phyloP scores from a whole-genome alignment of 78 protist species.

The Andalucia godoyi region DNA sequence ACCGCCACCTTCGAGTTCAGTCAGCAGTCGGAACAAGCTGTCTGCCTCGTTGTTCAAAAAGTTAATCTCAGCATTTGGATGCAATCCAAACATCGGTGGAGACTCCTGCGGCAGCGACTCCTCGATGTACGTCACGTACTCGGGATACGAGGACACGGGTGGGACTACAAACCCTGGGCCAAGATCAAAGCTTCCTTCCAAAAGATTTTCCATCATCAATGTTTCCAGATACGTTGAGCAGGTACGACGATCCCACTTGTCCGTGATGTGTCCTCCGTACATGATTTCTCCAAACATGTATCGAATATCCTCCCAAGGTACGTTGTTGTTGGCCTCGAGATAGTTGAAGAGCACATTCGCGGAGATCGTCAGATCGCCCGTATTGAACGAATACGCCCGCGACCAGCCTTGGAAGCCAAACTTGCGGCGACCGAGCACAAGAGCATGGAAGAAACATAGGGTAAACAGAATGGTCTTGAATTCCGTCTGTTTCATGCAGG shows the following conservation, averaged over 20 bases:
- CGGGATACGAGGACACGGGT: conserved; percentile 5
- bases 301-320: conserved; percentile 84
- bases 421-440: conserved; percentile 75
- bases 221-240: conserved; percentile 46
- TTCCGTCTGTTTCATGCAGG: conserved; percentile 39
- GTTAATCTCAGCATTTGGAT: conserved; percentile 78
- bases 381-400: conserved; percentile 67
- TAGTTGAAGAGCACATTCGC: conserved; percentile 56
- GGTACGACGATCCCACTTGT: conserved; percentile 71
- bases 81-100: conserved; percentile 72
- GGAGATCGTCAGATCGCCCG: conserved; percentile 67
- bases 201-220: conserved; percentile 32
- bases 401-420: conserved; percentile 87
- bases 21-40: conserved; percentile 35
- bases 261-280: conserved; percentile 90
- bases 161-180: conserved; percentile 40
- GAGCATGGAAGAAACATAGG: conserved; percentile 78
- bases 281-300: conserved; percentile 85
- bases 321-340: conserved; percentile 36
- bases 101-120: conserved; percentile 54
- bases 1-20: conserved; percentile 39
- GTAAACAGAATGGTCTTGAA: conserved; percentile 54
- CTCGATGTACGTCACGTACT: conserved; percentile 44
- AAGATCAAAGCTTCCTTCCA: conserved; percentile 26
- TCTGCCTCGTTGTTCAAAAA: conserved; percentile 38